Evolutionary conservation across 2,329 filamentous ascomycete genomes (phyloP).

Genomic region (Parasarocladium wereldwijsianum): DNA sequence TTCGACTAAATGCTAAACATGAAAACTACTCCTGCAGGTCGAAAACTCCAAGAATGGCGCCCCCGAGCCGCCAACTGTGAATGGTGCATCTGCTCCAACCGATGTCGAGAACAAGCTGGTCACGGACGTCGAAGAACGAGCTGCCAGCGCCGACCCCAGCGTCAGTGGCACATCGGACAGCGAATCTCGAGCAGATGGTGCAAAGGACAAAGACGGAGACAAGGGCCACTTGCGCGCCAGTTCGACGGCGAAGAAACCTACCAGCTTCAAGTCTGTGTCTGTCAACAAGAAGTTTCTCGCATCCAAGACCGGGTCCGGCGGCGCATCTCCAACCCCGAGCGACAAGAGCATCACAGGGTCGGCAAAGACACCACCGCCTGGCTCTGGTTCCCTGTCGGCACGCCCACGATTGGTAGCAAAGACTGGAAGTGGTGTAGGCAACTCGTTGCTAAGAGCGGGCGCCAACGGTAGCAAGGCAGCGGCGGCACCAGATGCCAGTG

Average conservation of each 20-base stretch:
- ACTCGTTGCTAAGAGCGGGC: constrained; percentile 27
- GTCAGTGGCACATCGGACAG: constrained; percentile 64
- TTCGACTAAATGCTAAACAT: constrained; percentile 13
- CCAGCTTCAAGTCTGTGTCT: constrained; percentile 72
- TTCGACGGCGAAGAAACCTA: constrained; percentile 55
- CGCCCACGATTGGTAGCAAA: constrained; percentile 66
- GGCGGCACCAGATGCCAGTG: constrained; percentile 53
- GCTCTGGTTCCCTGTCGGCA: constrained; percentile 30
- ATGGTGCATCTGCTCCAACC: constrained; percentile 31
- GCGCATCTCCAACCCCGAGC: constrained; percentile 30
- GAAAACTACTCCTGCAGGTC: constrained; percentile 8
- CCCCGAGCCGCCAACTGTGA: constrained; percentile 28
- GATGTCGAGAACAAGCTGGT: constrained; percentile 44
- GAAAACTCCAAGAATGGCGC: constrained; percentile 32
- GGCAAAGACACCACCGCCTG: constrained; percentile 29
- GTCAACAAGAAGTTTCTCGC: constrained; percentile 73
- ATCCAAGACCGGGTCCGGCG: constrained; percentile 43
- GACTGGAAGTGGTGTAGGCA: constrained; percentile 45
- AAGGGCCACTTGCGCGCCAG: constrained; percentile 43
- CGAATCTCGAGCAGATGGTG: constrained; percentile 46
- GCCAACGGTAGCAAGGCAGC: constrained; percentile 44
- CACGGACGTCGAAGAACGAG: constrained; percentile 40
- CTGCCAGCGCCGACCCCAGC: constrained; percentile 51
- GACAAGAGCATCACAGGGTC: constrained; percentile 32
- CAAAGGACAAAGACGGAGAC: constrained; percentile 38